Percentiles rank a stretch among this genome's conserved stretches.
Evolutionary conservation across 495 filamentous ascomycete genomes (phyloP).

Genomic region (Hypoxylon crocopeplum): DNA sequence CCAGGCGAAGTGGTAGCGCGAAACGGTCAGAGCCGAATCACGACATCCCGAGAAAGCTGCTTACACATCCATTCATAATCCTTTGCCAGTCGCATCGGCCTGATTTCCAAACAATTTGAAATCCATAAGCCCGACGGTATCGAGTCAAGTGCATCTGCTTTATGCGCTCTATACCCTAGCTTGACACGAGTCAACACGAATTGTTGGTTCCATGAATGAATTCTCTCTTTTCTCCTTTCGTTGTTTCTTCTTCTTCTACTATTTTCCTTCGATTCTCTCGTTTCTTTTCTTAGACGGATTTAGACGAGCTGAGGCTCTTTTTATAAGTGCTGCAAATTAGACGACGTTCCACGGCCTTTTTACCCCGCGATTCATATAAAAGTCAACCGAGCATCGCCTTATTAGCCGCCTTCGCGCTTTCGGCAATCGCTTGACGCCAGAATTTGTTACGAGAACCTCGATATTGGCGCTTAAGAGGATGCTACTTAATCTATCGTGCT

Average conservation of each 20-base stretch:
- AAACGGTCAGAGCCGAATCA: conserved; percentile 13
- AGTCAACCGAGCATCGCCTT: conserved; percentile 16
- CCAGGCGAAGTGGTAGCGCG: conserved; percentile 4
- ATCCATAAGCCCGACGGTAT: conserved; percentile 13
- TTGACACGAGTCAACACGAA: too few species aligned
- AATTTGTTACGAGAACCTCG: conserved; percentile 3
- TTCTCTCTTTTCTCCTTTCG: not conserved
- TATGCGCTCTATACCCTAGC: too few species aligned
- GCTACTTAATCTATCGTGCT: conserved; percentile 4
- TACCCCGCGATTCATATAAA: conserved; percentile 35
- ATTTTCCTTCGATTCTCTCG: conserved; percentile 10
- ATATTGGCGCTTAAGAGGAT: conserved; percentile 27
- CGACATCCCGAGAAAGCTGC: conserved; percentile 18
- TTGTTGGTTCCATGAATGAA: not conserved
- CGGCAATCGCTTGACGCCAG: conserved; percentile 30
- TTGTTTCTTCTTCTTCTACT: not conserved
- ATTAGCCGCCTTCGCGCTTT: conserved; percentile 37
- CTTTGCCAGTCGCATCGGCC: not conserved
- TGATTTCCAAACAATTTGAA: conserved; percentile 39
- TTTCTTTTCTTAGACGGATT: conserved; percentile 7
- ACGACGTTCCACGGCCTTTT: conserved; percentile 12
- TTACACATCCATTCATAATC: conserved; percentile 37
- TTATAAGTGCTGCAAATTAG: not conserved
- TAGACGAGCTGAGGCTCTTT: conserved; percentile 24
- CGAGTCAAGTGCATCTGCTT: conserved; percentile 17